Evolutionary conservation across 495 filamentous ascomycete genomes (phyloP).

Genomic region (Glonium stellatum): DNA sequence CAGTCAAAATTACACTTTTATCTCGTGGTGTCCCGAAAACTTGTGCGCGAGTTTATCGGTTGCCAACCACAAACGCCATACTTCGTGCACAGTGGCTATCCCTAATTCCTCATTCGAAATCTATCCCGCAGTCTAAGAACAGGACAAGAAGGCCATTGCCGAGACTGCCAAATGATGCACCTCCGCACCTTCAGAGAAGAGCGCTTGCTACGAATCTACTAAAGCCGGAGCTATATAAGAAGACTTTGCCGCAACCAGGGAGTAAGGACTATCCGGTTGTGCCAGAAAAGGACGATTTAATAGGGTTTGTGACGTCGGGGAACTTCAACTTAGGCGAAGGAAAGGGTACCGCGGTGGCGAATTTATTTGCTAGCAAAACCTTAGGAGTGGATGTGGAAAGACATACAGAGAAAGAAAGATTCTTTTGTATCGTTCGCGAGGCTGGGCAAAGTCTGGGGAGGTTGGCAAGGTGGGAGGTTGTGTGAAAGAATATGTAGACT

Average conservation of each 20-base stretch:
- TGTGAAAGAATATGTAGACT: constrained; percentile 1
- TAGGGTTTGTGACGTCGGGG: constrained; percentile 88
- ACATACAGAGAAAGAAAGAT: constrained; percentile 33
- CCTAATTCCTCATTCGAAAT: constrained; percentile 26
- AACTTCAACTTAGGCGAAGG: constrained; percentile 77
- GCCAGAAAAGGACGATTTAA: constrained; percentile 68
- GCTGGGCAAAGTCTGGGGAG: constrained; percentile 70
- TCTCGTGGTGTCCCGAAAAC: constrained; percentile 52
- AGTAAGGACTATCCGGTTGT: constrained; percentile 54
- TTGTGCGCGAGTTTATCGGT: constrained; percentile 66
- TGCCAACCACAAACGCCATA: constrained; percentile 45
- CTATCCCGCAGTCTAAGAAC: neutral
- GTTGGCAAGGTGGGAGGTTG: constrained; percentile 67
- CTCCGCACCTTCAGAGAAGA: constrained; percentile 13
- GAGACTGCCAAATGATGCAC: constrained; percentile 22
- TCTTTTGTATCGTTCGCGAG: constrained; percentile 71
- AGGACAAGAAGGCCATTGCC: constrained; percentile 4
- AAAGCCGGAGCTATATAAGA: constrained; percentile 6
- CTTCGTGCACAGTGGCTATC: constrained; percentile 51
- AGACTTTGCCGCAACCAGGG: constrained; percentile 32
- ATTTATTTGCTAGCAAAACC: constrained; percentile 56
- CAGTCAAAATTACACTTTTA: constrained; percentile 53
- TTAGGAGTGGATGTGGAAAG: constrained; percentile 6
- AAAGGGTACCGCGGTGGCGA: constrained; percentile 67
- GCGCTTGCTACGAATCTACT: constrained; percentile 38